A percentile compares a stretch with the other conserved stretches of the same genome.
Evolutionary conservation across 768 basidiomycete species (phyloP).

Genomic region (Lepiota venenata): DNA sequence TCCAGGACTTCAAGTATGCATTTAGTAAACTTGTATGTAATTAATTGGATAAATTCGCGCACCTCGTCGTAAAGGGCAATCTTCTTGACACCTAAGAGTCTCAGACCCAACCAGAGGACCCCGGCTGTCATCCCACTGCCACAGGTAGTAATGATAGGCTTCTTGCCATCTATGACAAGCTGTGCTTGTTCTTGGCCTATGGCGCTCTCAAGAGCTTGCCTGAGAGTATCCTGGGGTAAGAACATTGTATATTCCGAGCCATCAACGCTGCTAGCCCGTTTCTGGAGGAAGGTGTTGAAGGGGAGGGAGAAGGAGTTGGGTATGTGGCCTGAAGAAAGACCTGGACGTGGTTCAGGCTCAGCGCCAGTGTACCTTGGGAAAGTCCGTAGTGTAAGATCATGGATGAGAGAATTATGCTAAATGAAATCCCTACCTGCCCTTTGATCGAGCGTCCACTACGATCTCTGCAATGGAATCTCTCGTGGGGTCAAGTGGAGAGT

Average conservation of each 20-base stretch:
- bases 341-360: conserved; percentile 87
- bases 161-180: conserved; percentile 57
- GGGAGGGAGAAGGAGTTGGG: conserved; percentile 84
- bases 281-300: conserved; percentile 69
- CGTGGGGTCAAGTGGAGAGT: conserved; percentile 49
- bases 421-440: conserved; percentile 56
- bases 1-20: conserved; percentile 71
- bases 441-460: conserved; percentile 85
- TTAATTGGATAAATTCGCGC: conserved; percentile 19
- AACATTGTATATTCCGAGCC: conserved; percentile 56
- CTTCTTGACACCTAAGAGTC: conserved; percentile 57
- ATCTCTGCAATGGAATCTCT: conserved; percentile 50
- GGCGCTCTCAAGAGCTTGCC: conserved; percentile 53
- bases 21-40: conserved; percentile 7
- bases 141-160: conserved; percentile 71
- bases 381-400: neutral
- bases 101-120: conserved; percentile 89
- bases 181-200: conserved; percentile 57
- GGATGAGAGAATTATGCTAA: neutral
- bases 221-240: conserved; percentile 54
- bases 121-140: conserved; percentile 99
- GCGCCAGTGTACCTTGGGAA: conserved; percentile 68
- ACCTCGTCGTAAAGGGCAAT: conserved; percentile 95
- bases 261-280: conserved; percentile 29
- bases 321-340: conserved; percentile 89